These are phyloP conservation scores for Pleurotus salmoneostramineus DNA, from an alignment of 768 basidiomycete species.

Conservation along the genomic window DNA sequence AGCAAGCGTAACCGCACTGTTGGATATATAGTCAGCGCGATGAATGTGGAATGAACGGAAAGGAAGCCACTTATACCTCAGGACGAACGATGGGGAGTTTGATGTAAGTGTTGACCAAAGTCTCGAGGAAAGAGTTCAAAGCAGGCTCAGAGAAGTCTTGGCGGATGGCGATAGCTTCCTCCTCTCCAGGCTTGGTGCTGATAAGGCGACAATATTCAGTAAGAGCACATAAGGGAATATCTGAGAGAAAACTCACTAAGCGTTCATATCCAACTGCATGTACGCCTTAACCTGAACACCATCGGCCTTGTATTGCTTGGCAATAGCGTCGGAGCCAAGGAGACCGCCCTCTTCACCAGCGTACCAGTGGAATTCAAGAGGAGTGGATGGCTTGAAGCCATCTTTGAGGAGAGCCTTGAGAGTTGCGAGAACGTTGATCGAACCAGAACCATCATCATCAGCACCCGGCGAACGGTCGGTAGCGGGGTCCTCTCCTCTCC, in stretches of 20 bases:
- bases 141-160: slow-evolving; percentile 34
- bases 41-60: too few relatives aligned
- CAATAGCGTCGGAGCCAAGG: slow-evolving; percentile 52
- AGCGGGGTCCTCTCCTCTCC: slow-evolving; percentile 23
- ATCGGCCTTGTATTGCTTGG: slow-evolving; percentile 40
- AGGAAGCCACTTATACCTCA: slow-evolving; percentile 21
- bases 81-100: slow-evolving; percentile 32
- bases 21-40: too few relatives aligned
- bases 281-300: slow-evolving; percentile 45
- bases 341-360: slow-evolving; percentile 42
- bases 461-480: slow-evolving; percentile 43
- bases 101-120: slow-evolving; percentile 30
- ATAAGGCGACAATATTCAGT: slow-evolving; percentile 9
- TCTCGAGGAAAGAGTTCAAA: slow-evolving; percentile 42
- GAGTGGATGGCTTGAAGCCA: slow-evolving; percentile 32
- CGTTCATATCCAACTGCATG: slow-evolving; percentile 41
- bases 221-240: neutral
- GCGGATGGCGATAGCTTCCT: slow-evolving; percentile 34
- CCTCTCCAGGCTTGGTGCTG: slow-evolving; percentile 44
- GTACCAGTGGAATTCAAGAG: slow-evolving; percentile 48
- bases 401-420: slow-evolving; percentile 33
- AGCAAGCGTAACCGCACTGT: slow-evolving; percentile 35
- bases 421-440: slow-evolving; percentile 39
- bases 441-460: slow-evolving; percentile 46
- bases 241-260: slow-evolving; percentile 22